phyloP scores from a whole-genome alignment of 2,329 filamentous ascomycete species.

The Aspergillus quadricinctus region DNA sequence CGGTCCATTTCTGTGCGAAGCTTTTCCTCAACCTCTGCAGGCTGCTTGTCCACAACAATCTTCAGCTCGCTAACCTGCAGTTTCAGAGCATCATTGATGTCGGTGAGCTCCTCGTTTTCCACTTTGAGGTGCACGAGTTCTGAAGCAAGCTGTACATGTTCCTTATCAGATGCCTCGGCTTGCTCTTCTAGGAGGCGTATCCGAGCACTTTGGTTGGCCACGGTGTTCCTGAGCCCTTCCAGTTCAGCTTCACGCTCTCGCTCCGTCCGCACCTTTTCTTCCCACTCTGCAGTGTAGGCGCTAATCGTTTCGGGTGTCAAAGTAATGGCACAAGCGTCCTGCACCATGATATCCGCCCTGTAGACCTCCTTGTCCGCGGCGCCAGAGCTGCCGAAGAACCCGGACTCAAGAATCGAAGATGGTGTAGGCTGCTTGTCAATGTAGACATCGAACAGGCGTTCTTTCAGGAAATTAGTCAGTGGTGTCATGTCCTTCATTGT shows the following conservation, averaged over 20 bases:
- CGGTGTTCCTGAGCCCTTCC: conserved; percentile 64
- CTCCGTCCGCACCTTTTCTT: conserved; percentile 79
- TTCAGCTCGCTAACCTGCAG: conserved; percentile 82
- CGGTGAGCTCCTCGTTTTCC: conserved; percentile 81
- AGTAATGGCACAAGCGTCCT: conserved; percentile 84
- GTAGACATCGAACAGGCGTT: conserved; percentile 92
- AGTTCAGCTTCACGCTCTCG: conserved; percentile 79
- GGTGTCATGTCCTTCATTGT: conserved; percentile 86
- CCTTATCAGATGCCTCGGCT: conserved; percentile 79
- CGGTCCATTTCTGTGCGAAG: conserved; percentile 83
- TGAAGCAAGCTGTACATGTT: conserved; percentile 86
- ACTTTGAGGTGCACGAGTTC: conserved; percentile 90
- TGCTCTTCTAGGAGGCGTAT: conserved; percentile 85
- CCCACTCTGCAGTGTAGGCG: conserved; percentile 81
- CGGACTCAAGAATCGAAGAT: conserved; percentile 89
- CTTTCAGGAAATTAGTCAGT: conserved; percentile 85
- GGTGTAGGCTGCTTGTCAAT: conserved; percentile 90
- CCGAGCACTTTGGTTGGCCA: conserved; percentile 64
- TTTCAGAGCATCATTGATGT: conserved; percentile 83
- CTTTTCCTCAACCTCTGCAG: conserved; percentile 76
- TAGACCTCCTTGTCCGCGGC: conserved; percentile 93
- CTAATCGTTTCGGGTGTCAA: conserved; percentile 79
- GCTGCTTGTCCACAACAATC: conserved; percentile 82
- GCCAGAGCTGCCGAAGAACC: conserved; percentile 92
- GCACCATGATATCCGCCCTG: conserved; percentile 85